Percentiles rank a stretch among this genome's conserved stretches.
These are phyloP conservation scores for Russula compacta DNA, from an alignment of 768 basidiomycete genomes.

Conservation along the genomic window DNA sequence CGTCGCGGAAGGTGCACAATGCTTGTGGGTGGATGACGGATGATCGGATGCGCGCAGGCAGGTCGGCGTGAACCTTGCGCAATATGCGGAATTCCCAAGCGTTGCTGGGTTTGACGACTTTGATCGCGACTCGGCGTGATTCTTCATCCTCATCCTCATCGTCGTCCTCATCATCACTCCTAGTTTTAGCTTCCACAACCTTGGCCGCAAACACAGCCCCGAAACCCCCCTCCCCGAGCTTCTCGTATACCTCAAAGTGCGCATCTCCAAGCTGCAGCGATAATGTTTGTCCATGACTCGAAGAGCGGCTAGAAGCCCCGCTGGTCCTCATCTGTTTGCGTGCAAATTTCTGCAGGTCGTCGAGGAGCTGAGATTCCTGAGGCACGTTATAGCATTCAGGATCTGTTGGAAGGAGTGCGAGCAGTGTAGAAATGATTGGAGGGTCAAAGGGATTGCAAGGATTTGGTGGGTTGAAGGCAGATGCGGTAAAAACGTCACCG, in stretches of 20 bases:
- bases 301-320: constrained; percentile 28
- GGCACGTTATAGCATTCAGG: constrained; percentile 52
- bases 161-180: constrained; percentile 37
- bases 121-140: constrained; percentile 70
- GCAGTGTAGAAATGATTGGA: constrained; percentile 48
- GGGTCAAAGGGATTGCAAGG: constrained; percentile 84
- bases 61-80: constrained; percentile 58
- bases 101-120: constrained; percentile 82
- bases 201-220: constrained; percentile 89
- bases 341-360: constrained; percentile 64
- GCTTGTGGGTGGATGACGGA: constrained; percentile 73
- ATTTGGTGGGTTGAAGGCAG: constrained; percentile 67
- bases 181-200: constrained; percentile 36
- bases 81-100: constrained; percentile 92
- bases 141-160: constrained; percentile 40
- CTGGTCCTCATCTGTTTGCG: constrained; percentile 32
- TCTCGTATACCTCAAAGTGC: constrained; percentile 65
- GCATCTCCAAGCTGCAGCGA: constrained; percentile 53
- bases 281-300: constrained; percentile 34
- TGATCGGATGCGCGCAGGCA: constrained; percentile 47
- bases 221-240: constrained; percentile 95
- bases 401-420: constrained; percentile 56
- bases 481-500: constrained; percentile 52
- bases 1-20: constrained; percentile 78
- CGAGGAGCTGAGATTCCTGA: constrained; percentile 50